phyloP scores from a whole-genome alignment of 768 basidiomycete species.

The Crucibulum laeve region DNA sequence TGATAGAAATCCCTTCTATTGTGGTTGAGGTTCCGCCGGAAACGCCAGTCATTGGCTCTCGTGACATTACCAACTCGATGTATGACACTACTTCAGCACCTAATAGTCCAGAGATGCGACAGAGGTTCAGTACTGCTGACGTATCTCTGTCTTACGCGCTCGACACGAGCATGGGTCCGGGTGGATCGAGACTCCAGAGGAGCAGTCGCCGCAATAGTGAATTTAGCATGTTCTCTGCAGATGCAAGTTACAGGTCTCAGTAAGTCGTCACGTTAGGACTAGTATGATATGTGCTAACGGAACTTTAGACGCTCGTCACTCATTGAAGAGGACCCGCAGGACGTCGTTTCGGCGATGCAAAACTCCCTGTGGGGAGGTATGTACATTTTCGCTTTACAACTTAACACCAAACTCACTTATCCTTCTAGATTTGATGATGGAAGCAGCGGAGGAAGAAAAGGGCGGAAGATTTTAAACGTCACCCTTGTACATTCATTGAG shows the following conservation, averaged over 20 bases:
- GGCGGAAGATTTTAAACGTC: neutral
- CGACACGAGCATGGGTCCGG: slow-evolving; percentile 26
- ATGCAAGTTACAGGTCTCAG: slow-evolving; percentile 44
- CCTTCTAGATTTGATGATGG: slow-evolving; percentile 24
- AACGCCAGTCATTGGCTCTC: slow-evolving; percentile 46
- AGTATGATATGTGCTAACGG: slow-evolving; percentile 3
- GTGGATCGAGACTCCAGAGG: slow-evolving; percentile 45
- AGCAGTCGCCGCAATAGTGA: slow-evolving; percentile 54
- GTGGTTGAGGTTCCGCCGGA: slow-evolving; percentile 57
- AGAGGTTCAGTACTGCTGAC: slow-evolving; percentile 28
- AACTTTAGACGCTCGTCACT: slow-evolving; percentile 31
- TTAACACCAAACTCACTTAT: neutral
- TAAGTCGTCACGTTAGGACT: slow-evolving; percentile 24
- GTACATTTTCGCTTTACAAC: slow-evolving; percentile 17
- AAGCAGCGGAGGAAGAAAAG: slow-evolving; percentile 23
- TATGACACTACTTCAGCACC: slow-evolving; percentile 33
- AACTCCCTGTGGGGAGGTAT: slow-evolving; percentile 71
- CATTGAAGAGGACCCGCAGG: slow-evolving; percentile 40
- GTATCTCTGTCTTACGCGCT: neutral
- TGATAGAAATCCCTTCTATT: slow-evolving; percentile 67
- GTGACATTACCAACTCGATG: slow-evolving; percentile 50
- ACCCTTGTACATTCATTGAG: no score
- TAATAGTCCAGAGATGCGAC: slow-evolving; percentile 26
- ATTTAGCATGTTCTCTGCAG: slow-evolving; percentile 53
- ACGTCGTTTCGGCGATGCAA: slow-evolving; percentile 55